Evolutionary conservation across 805 yeast species (phyloP).

Genomic region (Naumovozyma dairenensis): DNA sequence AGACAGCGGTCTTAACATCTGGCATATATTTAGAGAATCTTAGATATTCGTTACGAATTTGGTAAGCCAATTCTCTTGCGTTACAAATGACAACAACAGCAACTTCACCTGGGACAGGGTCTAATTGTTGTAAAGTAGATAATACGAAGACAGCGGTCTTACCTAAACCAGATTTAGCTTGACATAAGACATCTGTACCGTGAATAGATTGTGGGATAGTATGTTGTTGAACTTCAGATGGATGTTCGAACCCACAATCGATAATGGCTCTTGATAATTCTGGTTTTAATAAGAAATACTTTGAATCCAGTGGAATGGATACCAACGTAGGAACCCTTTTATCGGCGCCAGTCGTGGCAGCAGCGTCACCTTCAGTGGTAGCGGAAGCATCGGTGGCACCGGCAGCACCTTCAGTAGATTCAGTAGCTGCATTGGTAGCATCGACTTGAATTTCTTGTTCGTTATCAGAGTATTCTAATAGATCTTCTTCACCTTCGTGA

Average conservation of each 20-base stretch:
- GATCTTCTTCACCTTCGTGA: conserved; percentile 98
- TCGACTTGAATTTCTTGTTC: conserved; percentile 81
- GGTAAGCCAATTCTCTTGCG: conserved; percentile 98
- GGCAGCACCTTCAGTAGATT: conserved; percentile 15
- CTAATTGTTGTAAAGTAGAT: conserved; percentile 92
- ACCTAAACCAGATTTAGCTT: conserved; percentile 99
- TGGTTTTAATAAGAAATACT: conserved; percentile 93
- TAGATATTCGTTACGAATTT: conserved; percentile 92
- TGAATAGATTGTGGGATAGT: conserved; percentile 96
- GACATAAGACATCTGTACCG: conserved; percentile 96
- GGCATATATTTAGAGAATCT: conserved; percentile 98
- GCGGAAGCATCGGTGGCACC: conserved; percentile 17
- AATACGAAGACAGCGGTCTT: conserved; percentile 96
- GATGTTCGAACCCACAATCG: conserved; percentile 99
- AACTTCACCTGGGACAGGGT: conserved; percentile 95
- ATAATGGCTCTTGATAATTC: conserved; percentile 95
- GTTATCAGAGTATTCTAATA: conserved; percentile 96
- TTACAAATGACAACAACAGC: conserved; percentile 92
- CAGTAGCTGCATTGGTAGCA: conserved; percentile 35
- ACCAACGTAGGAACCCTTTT: conserved; percentile 98
- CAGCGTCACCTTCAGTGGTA: conserved; percentile 24
- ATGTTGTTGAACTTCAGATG: conserved; percentile 98
- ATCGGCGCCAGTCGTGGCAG: conserved; percentile 50
- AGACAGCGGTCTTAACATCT: conserved; percentile 91
- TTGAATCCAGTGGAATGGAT: conserved; percentile 96